These are phyloP conservation scores for Diaporthe aspalathi DNA, from an alignment of 2,329 filamentous ascomycete species.

Conservation along the genomic window DNA sequence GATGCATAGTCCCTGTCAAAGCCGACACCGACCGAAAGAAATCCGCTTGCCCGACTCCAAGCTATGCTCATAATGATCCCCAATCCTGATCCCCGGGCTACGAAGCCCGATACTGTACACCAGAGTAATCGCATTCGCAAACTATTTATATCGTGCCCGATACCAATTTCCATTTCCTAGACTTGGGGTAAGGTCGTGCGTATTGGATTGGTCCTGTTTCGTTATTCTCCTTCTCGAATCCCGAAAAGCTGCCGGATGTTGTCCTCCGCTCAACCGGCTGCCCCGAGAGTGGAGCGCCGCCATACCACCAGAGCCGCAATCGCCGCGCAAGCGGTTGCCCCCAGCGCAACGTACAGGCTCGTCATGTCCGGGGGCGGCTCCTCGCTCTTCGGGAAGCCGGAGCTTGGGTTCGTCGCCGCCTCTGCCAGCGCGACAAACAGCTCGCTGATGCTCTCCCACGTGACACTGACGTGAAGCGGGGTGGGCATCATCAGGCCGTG, in stretches of 20 bases:
- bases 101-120: background rate
- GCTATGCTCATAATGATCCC: slow-evolving; percentile 17
- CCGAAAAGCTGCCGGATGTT: background rate
- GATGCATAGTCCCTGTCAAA: background rate
- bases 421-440: slow-evolving; percentile 93
- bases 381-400: slow-evolving; percentile 88
- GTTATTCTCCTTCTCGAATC: no score
- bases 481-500: slow-evolving; percentile 86
- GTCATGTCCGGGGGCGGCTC: slow-evolving; percentile 87
- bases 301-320: slow-evolving; percentile 75
- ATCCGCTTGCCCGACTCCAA: slow-evolving; percentile 26
- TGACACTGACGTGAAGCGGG: slow-evolving; percentile 93
- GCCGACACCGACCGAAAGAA: background rate
- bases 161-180: background rate
- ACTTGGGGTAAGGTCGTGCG: no score
- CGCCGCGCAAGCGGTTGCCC: slow-evolving; percentile 74
- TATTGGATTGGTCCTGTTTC: background rate
- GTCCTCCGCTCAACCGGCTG: background rate
- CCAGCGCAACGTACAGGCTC: slow-evolving; percentile 85
- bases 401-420: slow-evolving; percentile 88
- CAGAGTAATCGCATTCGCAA: background rate
- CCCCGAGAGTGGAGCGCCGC: slow-evolving; percentile 60
- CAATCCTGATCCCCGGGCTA: background rate
- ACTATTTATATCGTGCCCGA: background rate
- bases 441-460: slow-evolving; percentile 93